phyloP scores from a whole-genome alignment of 352 stramenopile species.

The Poterioochromonas sp. region DNA sequence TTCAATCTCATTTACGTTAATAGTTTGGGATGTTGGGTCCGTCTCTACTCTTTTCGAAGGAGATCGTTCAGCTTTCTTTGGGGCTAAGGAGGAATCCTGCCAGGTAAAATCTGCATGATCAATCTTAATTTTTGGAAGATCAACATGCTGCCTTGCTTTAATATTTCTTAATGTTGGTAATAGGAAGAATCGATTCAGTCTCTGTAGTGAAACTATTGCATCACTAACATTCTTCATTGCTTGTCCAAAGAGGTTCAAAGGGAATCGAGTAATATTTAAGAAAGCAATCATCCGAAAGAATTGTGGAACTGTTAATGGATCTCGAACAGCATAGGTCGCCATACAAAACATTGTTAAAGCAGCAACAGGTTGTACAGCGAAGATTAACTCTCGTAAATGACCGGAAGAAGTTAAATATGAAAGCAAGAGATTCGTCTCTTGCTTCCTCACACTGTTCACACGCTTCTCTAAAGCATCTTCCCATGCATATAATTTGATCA shows the following conservation, averaged over 20 bases:
- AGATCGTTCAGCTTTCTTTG: neutral
- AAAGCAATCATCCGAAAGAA: neutral
- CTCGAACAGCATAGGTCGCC: neutral
- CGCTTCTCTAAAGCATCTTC: neutral
- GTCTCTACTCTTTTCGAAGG: too few species aligned
- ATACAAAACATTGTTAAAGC: neutral
- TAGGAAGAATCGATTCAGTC: conserved; percentile 1
- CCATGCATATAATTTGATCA: conserved; percentile 31
- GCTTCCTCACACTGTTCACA: neutral
- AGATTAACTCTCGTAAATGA: neutral
- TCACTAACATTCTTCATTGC: neutral
- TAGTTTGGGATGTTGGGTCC: too few species aligned
- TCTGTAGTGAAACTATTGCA: neutral
- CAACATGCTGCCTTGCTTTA: neutral
- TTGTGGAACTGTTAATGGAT: neutral
- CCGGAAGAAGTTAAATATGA: neutral
- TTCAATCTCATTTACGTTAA: neutral
- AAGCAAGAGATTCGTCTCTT: neutral
- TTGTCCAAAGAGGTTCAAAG: conserved; percentile 7
- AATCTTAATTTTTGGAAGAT: neutral
- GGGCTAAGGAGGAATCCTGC: neutral
- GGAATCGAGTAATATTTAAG: conserved; percentile 28
- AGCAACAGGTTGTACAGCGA: neutral
- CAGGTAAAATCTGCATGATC: neutral
- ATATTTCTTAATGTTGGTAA: neutral